phyloP scores from a whole-genome alignment of 148 eudicot genomes.

The Bassia scoparia region DNA sequence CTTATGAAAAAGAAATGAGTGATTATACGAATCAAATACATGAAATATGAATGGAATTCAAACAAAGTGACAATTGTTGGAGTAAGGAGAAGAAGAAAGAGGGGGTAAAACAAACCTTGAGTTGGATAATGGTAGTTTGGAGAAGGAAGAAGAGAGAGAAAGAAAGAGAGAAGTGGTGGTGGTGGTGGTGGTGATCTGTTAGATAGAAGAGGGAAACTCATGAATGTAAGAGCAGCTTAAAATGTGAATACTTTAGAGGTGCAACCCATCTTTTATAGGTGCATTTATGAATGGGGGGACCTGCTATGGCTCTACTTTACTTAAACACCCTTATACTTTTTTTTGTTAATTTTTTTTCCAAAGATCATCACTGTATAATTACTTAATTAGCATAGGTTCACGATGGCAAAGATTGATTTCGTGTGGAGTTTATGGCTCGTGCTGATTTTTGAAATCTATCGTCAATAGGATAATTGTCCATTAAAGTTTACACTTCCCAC shows the following conservation, averaged over 20 bases:
- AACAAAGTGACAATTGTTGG: not conserved
- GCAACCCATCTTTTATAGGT: slow-evolving; percentile 27
- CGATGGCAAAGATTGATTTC: too few species aligned
- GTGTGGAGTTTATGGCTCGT: too few species aligned
- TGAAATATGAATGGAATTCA: too few species aligned
- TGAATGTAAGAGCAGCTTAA: not conserved
- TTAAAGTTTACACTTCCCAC: too few species aligned
- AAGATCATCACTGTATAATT: too few species aligned
- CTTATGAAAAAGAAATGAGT: too few species aligned
- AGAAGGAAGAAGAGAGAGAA: not conserved
- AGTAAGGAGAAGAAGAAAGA: not conserved
- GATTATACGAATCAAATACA: too few species aligned
- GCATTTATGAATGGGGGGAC: slow-evolving; percentile 21
- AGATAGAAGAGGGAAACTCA: slow-evolving; percentile 18
- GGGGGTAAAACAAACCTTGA: not conserved
- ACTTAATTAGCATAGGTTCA: too few species aligned
- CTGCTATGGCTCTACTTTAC: slow-evolving; percentile 4
- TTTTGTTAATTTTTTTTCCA: not conserved
- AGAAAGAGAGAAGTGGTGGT: slow-evolving; percentile 10
- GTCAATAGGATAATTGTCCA: too few species aligned
- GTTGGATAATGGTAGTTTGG: not conserved
- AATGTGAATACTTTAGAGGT: slow-evolving; percentile 27
- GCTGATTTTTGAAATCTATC: too few species aligned
- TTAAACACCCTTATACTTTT: slow-evolving; percentile 7
- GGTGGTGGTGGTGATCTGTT: not conserved